Base-by-base conservation (phyloP, 2,329 filamentous ascomycete species). In the Colletotrichum sp. region DNA sequence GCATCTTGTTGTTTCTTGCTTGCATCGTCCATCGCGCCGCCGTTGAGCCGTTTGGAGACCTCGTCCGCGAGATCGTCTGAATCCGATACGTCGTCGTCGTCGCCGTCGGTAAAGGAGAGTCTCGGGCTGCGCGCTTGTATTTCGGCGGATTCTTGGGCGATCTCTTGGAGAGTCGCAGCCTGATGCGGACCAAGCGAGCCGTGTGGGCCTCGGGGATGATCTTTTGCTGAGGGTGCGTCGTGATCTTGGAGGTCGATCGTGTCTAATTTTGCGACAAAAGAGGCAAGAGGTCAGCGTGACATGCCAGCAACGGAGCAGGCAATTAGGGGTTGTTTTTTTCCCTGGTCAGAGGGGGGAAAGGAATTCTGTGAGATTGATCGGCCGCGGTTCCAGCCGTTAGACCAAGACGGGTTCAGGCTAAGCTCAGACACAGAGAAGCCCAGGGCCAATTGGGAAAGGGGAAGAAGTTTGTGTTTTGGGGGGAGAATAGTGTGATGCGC, bases 241-340 rank as follows among this genome's bases (percentile, higher is more conserved):
- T 93, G 94, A 86, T 95, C 92, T 90, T 99, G 97, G 68, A 99
- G 92, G 87, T 99, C 97, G 86, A 98, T 94, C 78, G 96, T 98
- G 88, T 99, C 96, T 98, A 48, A 43, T 32, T 64, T 66, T 48
- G 66, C 61, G 75, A 72, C 21, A 70, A 68, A 68, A 34, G 43
- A 63, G 59, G 66, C 39, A 64, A 61, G 18, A 57, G 60, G 74
- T 75, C 61, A 72, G 78, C 48, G 72, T 72, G 63, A 79, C 70
- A 74, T 72, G 71, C 34, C 72, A 55, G n/a, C 21, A 24, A 43
- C 52, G 32, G 30, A 70, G 60, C 30, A 65, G 60, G 55, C 18
- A 48, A 52, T 66, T 61, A 60, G 52, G 16, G 24, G 39, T 21
- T 59, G 18, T 68, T 32, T 48, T 63, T 60, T 64, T 59, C 9